phyloP scores from a whole-genome alignment of 225 moss, liverwort and hornwort species.

The Sphagnum contortum region DNA sequence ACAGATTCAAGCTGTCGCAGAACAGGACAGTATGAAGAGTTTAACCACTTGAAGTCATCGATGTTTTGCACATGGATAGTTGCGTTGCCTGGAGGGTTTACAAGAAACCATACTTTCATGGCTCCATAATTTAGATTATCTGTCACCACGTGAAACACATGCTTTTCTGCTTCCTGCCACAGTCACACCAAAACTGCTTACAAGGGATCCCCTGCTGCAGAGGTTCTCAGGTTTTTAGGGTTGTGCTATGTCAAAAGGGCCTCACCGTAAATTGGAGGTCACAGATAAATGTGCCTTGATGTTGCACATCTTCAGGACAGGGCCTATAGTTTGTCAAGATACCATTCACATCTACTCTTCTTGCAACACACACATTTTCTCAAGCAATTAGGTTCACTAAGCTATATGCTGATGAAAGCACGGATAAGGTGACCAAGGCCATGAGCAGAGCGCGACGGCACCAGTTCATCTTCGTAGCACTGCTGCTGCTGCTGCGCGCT shows the following conservation, averaged over 20 bases:
- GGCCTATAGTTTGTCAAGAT: background rate
- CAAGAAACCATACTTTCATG: slow-evolving; percentile 66
- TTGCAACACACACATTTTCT: no score
- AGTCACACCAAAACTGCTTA: background rate
- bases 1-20: slow-evolving; percentile 51
- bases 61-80: slow-evolving; percentile 55
- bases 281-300: background rate
- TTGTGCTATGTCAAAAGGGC: no score
- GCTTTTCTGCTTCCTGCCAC: slow-evolving; percentile 45
- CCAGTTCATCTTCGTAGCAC: no score
- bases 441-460: no score
- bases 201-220: no score
- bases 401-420: no score
- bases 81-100: slow-evolving; percentile 47
- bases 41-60: slow-evolving; percentile 61
- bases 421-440: no score
- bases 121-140: slow-evolving; percentile 59
- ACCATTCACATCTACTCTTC: no score
- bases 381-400: no score
- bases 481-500: no score
- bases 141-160: slow-evolving; percentile 59
- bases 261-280: no score
- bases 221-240: no score
- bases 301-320: background rate
- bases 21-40: slow-evolving; percentile 55